These are phyloP conservation scores for Amanita muscaria DNA, from an alignment of 768 basidiomycete genomes.

Conservation along the genomic window DNA sequence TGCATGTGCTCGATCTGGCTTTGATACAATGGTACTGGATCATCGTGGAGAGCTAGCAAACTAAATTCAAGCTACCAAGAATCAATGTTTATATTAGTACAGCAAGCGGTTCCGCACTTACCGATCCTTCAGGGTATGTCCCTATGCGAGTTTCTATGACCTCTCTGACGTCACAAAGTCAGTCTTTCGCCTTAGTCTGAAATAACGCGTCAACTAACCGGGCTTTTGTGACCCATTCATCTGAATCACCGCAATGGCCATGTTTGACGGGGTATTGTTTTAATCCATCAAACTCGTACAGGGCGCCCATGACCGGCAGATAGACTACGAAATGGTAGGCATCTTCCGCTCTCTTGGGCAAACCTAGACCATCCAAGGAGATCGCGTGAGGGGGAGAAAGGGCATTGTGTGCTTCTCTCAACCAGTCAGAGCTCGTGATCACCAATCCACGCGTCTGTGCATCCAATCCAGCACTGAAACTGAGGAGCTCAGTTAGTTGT, in stretches of 20 bases:
- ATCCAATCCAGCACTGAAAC: slow-evolving; percentile 82
- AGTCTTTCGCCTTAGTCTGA: slow-evolving; percentile 10
- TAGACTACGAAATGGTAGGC: slow-evolving; percentile 98
- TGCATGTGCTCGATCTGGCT: slow-evolving; percentile 44
- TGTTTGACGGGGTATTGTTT: slow-evolving; percentile 75
- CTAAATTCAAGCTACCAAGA: slow-evolving; percentile 94
- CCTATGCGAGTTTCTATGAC: slow-evolving; percentile 84
- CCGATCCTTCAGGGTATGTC: slow-evolving; percentile 84
- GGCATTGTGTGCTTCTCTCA: slow-evolving; percentile 82
- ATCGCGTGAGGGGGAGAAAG: slow-evolving; percentile 87
- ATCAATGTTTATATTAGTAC: not conserved
- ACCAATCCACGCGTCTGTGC: slow-evolving; percentile 76
- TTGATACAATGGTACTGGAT: slow-evolving; percentile 66
- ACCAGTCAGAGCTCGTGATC: slow-evolving; percentile 74
- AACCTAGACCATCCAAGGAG: slow-evolving; percentile 74
- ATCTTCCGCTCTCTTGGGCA: slow-evolving; percentile 61
- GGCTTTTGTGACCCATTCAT: slow-evolving; percentile 79
- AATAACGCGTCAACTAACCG: slow-evolving; percentile 38
- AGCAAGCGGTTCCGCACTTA: slow-evolving; percentile 30
- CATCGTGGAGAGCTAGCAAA: slow-evolving; percentile 78
- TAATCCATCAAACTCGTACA: slow-evolving; percentile 94
- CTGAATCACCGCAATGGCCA: slow-evolving; percentile 54
- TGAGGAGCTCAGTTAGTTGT: slow-evolving; percentile 64
- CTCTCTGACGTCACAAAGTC: slow-evolving; percentile 38
- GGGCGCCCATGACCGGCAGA: slow-evolving; percentile 68